Evolutionary conservation across 352 stramenopile species (phyloP).

Genomic region (Phytopythium litorale): DNA sequence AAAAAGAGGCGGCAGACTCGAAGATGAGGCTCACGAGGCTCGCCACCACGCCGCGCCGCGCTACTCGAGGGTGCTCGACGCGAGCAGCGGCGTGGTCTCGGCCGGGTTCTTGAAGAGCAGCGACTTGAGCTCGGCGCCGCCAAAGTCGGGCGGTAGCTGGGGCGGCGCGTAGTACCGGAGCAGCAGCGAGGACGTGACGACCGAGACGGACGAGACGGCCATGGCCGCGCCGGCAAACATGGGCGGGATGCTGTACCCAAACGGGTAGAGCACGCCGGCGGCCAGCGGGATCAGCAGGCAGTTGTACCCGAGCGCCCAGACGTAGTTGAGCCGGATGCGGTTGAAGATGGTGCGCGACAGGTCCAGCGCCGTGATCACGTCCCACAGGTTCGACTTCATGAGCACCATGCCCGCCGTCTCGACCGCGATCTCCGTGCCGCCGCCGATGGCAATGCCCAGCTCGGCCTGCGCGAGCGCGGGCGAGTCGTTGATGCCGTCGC

Average conservation of each 20-base stretch:
- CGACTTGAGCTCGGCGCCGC: slow-evolving; percentile 65
- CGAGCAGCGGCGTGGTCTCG: slow-evolving; percentile 64
- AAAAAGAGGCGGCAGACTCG: slow-evolving; percentile 1
- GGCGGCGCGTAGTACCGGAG: slow-evolving; percentile 91
- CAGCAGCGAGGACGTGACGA: slow-evolving; percentile 93
- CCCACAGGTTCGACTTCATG: slow-evolving; percentile 87
- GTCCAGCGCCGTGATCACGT: slow-evolving; percentile 97
- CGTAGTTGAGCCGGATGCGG: slow-evolving; percentile 96
- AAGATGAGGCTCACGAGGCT: too few species aligned
- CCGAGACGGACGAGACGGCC: slow-evolving; percentile 95
- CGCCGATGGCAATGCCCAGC: slow-evolving; percentile 95
- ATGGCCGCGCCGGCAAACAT: slow-evolving; percentile 96
- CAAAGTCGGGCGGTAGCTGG: slow-evolving; percentile 50
- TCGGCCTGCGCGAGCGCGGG: slow-evolving; percentile 96
- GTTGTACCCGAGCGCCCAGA: slow-evolving; percentile 99
- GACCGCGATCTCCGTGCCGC: slow-evolving; percentile 96
- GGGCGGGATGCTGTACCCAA: slow-evolving; percentile 92
- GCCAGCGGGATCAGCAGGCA: slow-evolving; percentile 95
- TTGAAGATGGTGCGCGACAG: slow-evolving; percentile 95
- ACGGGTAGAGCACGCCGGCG: slow-evolving; percentile 95
- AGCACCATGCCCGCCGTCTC: slow-evolving; percentile 96
- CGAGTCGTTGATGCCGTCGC: slow-evolving; percentile 98
- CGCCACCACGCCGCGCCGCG: background rate
- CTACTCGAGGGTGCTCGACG: slow-evolving; percentile 61
- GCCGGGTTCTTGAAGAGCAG: slow-evolving; percentile 81